Conservation (phyloP, 2,329 filamentous ascomycete species). For the Chaetomiaceae sp. region DNA sequence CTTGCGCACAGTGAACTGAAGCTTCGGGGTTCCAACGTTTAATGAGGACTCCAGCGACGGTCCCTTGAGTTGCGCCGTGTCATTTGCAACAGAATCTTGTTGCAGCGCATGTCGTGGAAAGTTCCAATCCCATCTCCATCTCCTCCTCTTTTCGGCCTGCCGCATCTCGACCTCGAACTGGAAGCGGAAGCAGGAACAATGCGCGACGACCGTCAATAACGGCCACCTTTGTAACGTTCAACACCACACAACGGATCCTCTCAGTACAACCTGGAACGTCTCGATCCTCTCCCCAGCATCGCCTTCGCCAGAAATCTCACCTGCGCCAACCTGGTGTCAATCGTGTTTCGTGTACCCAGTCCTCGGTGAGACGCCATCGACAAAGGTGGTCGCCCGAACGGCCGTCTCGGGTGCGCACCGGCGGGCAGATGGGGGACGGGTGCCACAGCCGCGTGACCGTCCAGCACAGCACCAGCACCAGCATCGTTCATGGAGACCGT, state of each 20-base stretch:
- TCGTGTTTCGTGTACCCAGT: background rate
- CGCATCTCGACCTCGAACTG: slow-evolving; percentile 7
- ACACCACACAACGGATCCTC: too few relatives aligned
- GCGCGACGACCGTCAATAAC: slow-evolving; percentile 16
- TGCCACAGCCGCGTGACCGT: slow-evolving; percentile 18
- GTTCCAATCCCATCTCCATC: slow-evolving; percentile 6
- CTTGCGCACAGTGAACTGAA: too few relatives aligned
- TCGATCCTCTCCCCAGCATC: slow-evolving; percentile 3
- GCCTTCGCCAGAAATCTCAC: slow-evolving; percentile 4
- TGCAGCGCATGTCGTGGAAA: too few relatives aligned
- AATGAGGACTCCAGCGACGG: too few relatives aligned
- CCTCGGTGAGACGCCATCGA: slow-evolving; percentile 1
- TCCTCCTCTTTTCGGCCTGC: slow-evolving; percentile 5
- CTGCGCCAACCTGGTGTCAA: slow-evolving; percentile 7
- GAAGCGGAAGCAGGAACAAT: slow-evolving; percentile 17
- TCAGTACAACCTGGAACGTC: slow-evolving; percentile 7
- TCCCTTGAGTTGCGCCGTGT: too few relatives aligned
- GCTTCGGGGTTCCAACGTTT: too few relatives aligned
- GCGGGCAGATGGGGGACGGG: slow-evolving; percentile 26
- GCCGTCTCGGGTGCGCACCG: slow-evolving; percentile 18
- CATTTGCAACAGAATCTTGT: slow-evolving; percentile 8
- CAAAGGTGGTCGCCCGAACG: slow-evolving; percentile 10
- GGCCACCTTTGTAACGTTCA: slow-evolving; percentile 7
- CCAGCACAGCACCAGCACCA: slow-evolving; percentile 2
- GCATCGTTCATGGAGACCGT: slow-evolving; percentile 69